A percentile compares a stretch with the other conserved stretches of the same genome.
These are phyloP conservation scores for Arabidopsis hybrid DNA, from an alignment of 441 rosid genomes.

Conservation along the genomic window DNA sequence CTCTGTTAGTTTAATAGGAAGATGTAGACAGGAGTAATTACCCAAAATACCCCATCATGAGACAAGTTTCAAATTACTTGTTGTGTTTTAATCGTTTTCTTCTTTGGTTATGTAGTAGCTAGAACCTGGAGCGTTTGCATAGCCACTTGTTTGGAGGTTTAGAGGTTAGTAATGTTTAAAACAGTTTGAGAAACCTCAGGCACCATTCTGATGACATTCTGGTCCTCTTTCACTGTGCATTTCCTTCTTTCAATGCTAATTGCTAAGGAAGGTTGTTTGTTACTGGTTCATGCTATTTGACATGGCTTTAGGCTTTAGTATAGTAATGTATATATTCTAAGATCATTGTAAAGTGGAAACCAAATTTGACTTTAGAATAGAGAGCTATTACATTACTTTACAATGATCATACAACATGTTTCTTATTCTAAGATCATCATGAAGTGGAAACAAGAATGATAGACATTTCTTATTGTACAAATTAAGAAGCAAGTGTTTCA, in stretches of 20 bases:
- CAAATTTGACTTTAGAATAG: conserved; percentile 1
- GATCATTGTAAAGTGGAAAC: conserved; percentile 30
- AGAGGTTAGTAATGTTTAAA: conserved; percentile 12
- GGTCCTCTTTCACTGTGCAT: conserved; percentile 3
- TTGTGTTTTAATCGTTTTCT: neutral
- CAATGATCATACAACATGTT: conserved; percentile 22
- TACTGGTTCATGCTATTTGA: conserved; percentile 15
- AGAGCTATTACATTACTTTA: conserved; percentile 21
- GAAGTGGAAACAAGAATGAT: neutral
- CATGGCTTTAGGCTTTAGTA: neutral
- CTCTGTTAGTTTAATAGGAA: conserved; percentile 15
- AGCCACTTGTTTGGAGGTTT: conserved; percentile 18
- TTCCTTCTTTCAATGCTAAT: conserved; percentile 1
- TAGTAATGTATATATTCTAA: neutral
- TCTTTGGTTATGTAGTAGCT: conserved; percentile 16
- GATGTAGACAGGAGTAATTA: neutral
- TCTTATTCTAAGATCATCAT: neutral
- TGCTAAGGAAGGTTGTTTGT: conserved; percentile 3
- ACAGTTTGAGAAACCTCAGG: neutral
- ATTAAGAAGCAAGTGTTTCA: conserved; percentile 13
- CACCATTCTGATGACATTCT: neutral
- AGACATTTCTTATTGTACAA: conserved; percentile 14
- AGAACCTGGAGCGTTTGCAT: conserved; percentile 10
- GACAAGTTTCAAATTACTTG: neutral
- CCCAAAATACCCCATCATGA: conserved; percentile 25